Evolutionary conservation across 768 basidiomycete genomes (phyloP), one percentile per base, ranked within the genome.

Genomic region (Suillus lakei): DNA sequence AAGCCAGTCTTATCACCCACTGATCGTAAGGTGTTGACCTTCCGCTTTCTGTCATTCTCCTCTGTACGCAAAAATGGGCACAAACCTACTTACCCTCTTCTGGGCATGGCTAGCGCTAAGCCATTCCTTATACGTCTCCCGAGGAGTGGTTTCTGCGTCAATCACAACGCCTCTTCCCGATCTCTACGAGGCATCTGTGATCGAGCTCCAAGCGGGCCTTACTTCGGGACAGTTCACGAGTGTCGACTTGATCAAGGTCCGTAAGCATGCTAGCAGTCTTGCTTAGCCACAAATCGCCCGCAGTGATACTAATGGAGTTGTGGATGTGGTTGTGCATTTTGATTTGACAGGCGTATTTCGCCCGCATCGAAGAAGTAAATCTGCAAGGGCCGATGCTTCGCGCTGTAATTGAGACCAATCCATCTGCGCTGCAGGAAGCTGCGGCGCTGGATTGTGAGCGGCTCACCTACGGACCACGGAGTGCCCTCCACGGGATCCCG

Each of bases 281-380:
- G 8, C 55, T 9, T 23, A 39, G 34, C 28, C 61, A 38, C 8
- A n/a, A 23, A 62, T 62, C 12, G 36, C 38, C 21, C 16, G 28
- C 16, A 51, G 12, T 53, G n/a, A 44, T 34, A 18, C 53, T 38
- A 28, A 34, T 41, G 30, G 54, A 41, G 23, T 58, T 21, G 10
- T 26, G 56, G 38, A 28, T 26, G 28, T 58, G 50, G 12, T 12
- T 23, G 2, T 59, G 12, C 46, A 34, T 23, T 60, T 34, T 21
- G 26, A 28, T 63, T 15, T 39, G 28, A 70, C 48, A 82, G 81
- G 79, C 82, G 1, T 83, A 83, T 64, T 71, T 82, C 54, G 72
- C 77, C 21, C 76, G 82, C 18, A 83, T 83, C 51, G 74, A 78
- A 23, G 82, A 83, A 72, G 82, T 83, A 18, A 83, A 83, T 68